These are phyloP conservation scores for Phytomonas sp. DNA, from an alignment of 208 protist genomes.

Conservation along the genomic window DNA sequence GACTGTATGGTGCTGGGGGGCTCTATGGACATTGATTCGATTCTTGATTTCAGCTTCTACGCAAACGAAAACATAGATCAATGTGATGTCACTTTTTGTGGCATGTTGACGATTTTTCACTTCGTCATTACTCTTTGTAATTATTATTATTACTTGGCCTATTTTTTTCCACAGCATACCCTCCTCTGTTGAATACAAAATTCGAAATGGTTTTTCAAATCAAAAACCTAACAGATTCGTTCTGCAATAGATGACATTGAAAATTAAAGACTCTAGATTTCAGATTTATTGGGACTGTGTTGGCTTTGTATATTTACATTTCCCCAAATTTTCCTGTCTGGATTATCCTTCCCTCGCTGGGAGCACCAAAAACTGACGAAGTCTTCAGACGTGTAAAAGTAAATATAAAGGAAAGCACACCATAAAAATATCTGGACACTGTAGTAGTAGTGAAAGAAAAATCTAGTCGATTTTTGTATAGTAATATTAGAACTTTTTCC, in stretches of 20 bases:
- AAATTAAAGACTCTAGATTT: neutral
- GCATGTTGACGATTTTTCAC: neutral
- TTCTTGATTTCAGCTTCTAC: neutral
- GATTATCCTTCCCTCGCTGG: neutral
- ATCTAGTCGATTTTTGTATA: neutral
- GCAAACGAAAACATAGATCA: neutral
- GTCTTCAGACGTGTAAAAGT: neutral
- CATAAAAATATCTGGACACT: neutral
- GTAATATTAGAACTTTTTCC: neutral
- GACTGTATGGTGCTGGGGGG: neutral
- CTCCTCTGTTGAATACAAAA: neutral
- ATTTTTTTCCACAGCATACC: neutral
- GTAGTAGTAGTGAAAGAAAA: neutral
- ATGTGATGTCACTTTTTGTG: neutral
- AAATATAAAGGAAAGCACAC: neutral
- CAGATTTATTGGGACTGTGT: neutral
- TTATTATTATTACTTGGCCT: constrained; percentile 11
- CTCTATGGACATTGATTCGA: neutral
- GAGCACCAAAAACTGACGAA: neutral
- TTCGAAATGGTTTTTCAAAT: neutral
- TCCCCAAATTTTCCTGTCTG: neutral
- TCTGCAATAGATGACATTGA: neutral
- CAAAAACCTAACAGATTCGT: neutral
- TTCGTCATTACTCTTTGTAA: constrained; percentile 5
- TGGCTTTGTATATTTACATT: neutral